Evolutionary conservation across 352 stramenopile genomes (phyloP).

Genomic region (Pythium angustatum): DNA sequence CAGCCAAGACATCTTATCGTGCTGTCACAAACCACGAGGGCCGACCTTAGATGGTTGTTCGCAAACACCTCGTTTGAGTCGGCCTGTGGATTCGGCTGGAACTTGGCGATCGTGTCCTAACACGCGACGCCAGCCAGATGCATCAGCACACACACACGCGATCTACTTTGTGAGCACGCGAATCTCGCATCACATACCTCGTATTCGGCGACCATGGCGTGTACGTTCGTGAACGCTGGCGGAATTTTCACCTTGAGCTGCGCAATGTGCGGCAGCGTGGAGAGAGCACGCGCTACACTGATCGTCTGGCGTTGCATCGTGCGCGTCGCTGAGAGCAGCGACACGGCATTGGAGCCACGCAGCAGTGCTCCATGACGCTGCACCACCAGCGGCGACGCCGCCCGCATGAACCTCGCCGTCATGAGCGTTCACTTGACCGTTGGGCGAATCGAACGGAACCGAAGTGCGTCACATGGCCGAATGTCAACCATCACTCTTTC

Average conservation of each 20-base stretch:
- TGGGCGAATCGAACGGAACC: neutral
- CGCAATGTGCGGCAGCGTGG: conserved; percentile 48
- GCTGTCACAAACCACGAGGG: neutral
- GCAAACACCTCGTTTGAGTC: conserved; percentile 66
- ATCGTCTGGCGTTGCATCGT: too few species aligned
- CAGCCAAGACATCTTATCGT: too few species aligned
- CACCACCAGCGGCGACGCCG: too few species aligned
- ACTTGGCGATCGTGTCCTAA: conserved; percentile 45
- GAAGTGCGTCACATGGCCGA: neutral
- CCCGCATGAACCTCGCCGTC: neutral
- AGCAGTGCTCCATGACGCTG: neutral
- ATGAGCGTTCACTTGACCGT: conserved; percentile 1
- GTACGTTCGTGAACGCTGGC: conserved; percentile 40
- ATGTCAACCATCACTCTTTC: conserved; percentile 11
- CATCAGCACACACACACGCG: too few species aligned
- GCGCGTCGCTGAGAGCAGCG: too few species aligned
- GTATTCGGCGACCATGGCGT: conserved; percentile 44
- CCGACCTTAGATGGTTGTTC: conserved; percentile 69
- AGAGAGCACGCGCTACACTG: conserved; percentile 21
- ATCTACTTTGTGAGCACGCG: too few species aligned
- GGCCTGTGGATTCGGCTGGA: conserved; percentile 41
- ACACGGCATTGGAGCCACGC: too few species aligned
- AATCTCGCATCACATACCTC: conserved; percentile 36
- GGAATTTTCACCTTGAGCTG: conserved; percentile 55
- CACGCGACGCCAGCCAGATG: neutral